Evolutionary conservation across 495 filamentous ascomycete genomes (phyloP), one percentile per base, ranked within the genome.

Genomic region (Daldinia loculata): DNA sequence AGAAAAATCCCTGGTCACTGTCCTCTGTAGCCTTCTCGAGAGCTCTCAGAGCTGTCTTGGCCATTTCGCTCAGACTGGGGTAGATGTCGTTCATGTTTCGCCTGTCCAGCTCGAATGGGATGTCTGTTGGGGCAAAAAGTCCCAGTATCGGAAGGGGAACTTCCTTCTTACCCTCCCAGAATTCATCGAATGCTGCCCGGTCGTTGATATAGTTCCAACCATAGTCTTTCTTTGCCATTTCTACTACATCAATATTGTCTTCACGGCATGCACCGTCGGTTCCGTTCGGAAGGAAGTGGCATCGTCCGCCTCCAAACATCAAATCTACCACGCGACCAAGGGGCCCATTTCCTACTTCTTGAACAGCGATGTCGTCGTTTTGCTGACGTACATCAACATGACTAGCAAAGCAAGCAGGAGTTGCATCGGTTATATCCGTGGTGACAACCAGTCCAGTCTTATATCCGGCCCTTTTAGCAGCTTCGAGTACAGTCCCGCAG

Each of bases 381-480:
- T 96, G 92, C 57, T 80, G 76, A 38, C 95, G 88, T 61, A 86
- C 80, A 66, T 93, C 90, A 1, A 93, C 95, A 78, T 98, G 96
- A 19, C 93, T 87, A 0, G 93, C 94, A 76, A 98, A 99, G 79
- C 93, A 96, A 3, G 95, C 95, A 0, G 95, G 95, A n/a, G 95
- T 99, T 11, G 95, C 95, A 81, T 99, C 95, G 3, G 95, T 98
- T 71, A 98, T 89, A 43, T 95, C 87, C 0, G 95, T 99, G 2
- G 95, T 99, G 19, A 98, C 95, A 7, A 98, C 95, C 74, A 99
- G 77, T 7, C 96, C 95, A 1, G 95, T 99, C 80, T 89, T 90
- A 71, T 97, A 98, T 1, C 95, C 95, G 1, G 90, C 91, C 75
- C 89, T 85, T 80, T 97, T 94, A 57, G 95, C 95, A 0, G 95